Evolutionary conservation across 805 yeast genomes (phyloP), one percentile per base, ranked within the genome.

Genomic region (Wickerhamiella shivajii): DNA sequence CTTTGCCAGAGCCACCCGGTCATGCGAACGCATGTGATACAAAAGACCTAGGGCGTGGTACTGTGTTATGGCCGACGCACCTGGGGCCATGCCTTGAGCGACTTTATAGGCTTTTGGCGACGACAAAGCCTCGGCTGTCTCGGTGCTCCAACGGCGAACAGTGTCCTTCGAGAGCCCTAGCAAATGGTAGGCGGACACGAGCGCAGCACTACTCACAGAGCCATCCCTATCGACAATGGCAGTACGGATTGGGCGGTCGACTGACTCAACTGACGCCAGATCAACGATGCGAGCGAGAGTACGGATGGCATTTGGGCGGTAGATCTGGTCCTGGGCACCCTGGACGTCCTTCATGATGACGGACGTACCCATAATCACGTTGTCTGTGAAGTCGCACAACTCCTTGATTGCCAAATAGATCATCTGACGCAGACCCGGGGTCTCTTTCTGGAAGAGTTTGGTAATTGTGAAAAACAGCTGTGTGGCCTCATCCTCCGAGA

Each of bases 311-410:
- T 90, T 78, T 37, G 98, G 95, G 52, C 84, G 83, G 59, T 77
- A 84, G 41, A 83, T 63, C 43, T 71, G 63, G 39, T 81, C 92
- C 37, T 51, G 49, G 37, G 87, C 87, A 44, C 74, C 76, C 60
- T 92, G 96, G 35, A 90, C 81, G 60, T 90, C 98, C 60, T 85
- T 85, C 96, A 90, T 90, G 52, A 90, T 85, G 18, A 94, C 84
- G 2, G 95, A 81, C 18, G 98, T 90, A 18, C 87, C 96, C 97
- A 90, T 90, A 56, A 90, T 69, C 37, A 84, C 83, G 57, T 90
- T 96, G 45, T 81, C 80, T 14, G 95, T 81, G 42, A 77, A 69
- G 13, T 75, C 59, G 31, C 87, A 71, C 42, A 90, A 68, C 56
- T 87, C 96, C 61, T 90, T 90, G 57, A 87, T 84, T 11, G 95